phyloP scores from a whole-genome alignment of 805 yeast genomes.

The Schizosaccharomyces pombe region DNA sequence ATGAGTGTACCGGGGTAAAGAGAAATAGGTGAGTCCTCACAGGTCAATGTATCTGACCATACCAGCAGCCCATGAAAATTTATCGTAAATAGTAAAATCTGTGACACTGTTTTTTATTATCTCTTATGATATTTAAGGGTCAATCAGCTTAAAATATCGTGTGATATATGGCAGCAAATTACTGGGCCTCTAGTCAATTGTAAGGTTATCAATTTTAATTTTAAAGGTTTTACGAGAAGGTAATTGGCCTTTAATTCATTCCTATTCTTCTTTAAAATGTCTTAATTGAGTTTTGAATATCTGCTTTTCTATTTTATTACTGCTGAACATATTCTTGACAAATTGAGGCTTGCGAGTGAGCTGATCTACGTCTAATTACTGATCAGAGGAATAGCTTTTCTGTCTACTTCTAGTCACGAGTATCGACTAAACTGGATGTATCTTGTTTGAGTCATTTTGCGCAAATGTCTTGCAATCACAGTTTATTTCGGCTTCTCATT shows the following conservation, averaged over 20 bases:
- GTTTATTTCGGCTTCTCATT: too few relatives aligned
- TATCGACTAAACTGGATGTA: too few relatives aligned
- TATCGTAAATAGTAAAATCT: neutral
- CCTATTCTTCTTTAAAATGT: neutral
- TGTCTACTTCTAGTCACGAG: too few relatives aligned
- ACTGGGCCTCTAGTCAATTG: slow-evolving; percentile 1
- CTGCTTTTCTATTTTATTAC: too few relatives aligned
- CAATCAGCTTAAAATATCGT: neutral
- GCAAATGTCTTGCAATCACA: too few relatives aligned
- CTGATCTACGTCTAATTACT: too few relatives aligned
- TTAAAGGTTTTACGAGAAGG: neutral
- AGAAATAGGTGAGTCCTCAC: neutral
- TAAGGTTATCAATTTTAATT: too few relatives aligned
- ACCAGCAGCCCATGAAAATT: neutral
- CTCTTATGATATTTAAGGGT: neutral
- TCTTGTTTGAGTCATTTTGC: too few relatives aligned
- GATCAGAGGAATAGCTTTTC: too few relatives aligned
- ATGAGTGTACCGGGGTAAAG: neutral
- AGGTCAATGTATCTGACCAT: neutral
- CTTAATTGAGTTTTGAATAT: too few relatives aligned
- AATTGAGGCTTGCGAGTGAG: too few relatives aligned
- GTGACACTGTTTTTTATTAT: neutral
- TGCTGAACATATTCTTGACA: too few relatives aligned
- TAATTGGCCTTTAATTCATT: neutral
- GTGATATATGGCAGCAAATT: neutral